Conservation (phyloP, 1,284 basidiomycete species). For the Xerocomus amazonicus region DNA sequence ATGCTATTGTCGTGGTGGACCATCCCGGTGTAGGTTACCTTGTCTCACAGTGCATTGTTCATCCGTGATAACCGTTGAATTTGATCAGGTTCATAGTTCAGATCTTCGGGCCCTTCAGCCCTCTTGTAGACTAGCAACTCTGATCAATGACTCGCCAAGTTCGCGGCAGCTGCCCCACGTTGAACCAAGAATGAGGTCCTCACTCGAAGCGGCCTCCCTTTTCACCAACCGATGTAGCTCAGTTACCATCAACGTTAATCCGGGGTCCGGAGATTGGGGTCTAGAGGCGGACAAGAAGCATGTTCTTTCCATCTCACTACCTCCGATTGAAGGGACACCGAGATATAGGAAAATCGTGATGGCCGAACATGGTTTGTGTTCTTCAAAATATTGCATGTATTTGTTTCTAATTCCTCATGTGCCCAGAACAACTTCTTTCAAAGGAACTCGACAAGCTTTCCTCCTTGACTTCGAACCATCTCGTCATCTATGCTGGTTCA, state of each 20-base stretch:
- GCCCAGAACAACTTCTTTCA: slow-evolving; percentile 42
- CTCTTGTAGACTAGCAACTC: slow-evolving; percentile 44
- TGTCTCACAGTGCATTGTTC: background rate
- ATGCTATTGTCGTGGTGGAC: slow-evolving; percentile 62
- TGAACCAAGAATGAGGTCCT: slow-evolving; percentile 30
- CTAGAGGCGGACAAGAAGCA: slow-evolving; percentile 45
- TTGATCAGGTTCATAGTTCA: slow-evolving; percentile 59
- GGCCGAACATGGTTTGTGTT: slow-evolving; percentile 48
- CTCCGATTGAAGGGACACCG: slow-evolving; percentile 43
- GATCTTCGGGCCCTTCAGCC: slow-evolving; percentile 60
- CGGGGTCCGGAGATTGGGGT: slow-evolving; percentile 34
- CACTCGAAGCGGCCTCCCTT: slow-evolving; percentile 37
- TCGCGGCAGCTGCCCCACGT: slow-evolving; percentile 64
- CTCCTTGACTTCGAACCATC: slow-evolving; percentile 50
- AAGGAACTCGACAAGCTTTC: slow-evolving; percentile 47
- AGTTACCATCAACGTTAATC: slow-evolving; percentile 37
- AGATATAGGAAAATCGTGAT: slow-evolving; percentile 44
- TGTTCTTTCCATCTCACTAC: slow-evolving; percentile 55
- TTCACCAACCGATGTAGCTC: slow-evolving; percentile 55
- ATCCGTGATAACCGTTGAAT: background rate
- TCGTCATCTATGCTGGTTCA: slow-evolving; percentile 64
- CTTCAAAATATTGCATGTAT: background rate
- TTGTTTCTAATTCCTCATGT: slow-evolving; percentile 1
- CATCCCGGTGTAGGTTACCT: slow-evolving; percentile 60
- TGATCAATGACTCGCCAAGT: slow-evolving; percentile 46